Base-by-base conservation (phyloP, 305 asterid genomes). In the Coffea humblotiana region DNA sequence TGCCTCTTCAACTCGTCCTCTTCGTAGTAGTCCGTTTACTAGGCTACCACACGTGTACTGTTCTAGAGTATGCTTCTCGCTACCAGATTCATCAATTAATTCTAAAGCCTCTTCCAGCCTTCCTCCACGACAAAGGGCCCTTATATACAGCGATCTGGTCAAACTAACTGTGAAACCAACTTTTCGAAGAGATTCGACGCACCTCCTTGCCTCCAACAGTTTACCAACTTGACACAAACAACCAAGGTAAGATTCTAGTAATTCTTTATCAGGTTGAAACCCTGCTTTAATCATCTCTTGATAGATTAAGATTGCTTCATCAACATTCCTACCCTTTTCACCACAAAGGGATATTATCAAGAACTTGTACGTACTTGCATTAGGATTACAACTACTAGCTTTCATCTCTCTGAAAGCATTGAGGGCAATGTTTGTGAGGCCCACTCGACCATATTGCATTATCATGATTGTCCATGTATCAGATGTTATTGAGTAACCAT, bases 401-500 rank as follows among this genome's bases (percentile, higher is more conserved):
- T 92, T 93, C 98, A 95, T 93, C 85, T 94, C 98, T 78, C 43
- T 82, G 81, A 93, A 94, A 74, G 45, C 83, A 60, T 75, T 85
- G 88, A 92, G 84, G 76, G 98, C 95, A 64, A 88, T 89, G 79
- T 93, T 85, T 3, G 98, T 94, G 81, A 93, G 84, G 68, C 98
- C 97, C 29, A 93, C 87, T 73, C 89, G 91, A 18, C 97, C 98
- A 82, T 93, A 94, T 91, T 83, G 95, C 96, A 88, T 83, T 81
- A 94, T 94, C 92, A 93, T 90, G 90, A 93, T 90, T 16, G 95
- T 89, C 98, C 98, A 93, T 32, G 98, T 87, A 81, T 95, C 94
- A 76, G 98, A 78, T 49, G 96, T 84, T 84, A 93, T 83, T 68
- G 77, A 77, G 85, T 51, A 87, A 19, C 92, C 90, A 65, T 85